These are phyloP conservation scores for Torulaspora microellipsoides DNA, from an alignment of 805 yeast species.

Conservation along the genomic window DNA sequence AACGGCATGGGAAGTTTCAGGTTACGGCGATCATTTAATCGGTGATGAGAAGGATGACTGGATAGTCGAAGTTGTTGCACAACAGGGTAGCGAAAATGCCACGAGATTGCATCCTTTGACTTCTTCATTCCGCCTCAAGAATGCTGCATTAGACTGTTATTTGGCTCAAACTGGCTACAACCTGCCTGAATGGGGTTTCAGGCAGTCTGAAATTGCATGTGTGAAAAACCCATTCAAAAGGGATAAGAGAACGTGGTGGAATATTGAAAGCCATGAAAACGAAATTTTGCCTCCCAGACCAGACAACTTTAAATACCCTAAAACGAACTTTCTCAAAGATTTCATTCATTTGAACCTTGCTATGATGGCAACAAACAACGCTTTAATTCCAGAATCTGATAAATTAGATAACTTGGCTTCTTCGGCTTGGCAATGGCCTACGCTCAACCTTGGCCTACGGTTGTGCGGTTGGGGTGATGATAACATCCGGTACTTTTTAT, in stretches of 20 bases:
- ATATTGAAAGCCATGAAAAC: constrained; percentile 67
- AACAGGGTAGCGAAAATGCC: constrained; percentile 48
- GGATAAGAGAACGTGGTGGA: constrained; percentile 90
- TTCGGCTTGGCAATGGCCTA: constrained; percentile 87
- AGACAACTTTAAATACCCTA: constrained; percentile 47
- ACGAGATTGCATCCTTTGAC: constrained; percentile 67
- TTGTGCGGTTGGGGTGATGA: constrained; percentile 72
- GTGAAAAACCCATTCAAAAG: constrained; percentile 55
- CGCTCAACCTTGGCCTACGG: constrained; percentile 68
- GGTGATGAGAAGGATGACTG: constrained; percentile 88
- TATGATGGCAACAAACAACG: constrained; percentile 92
- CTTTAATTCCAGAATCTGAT: constrained; percentile 71
- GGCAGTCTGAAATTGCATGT: constrained; percentile 78
- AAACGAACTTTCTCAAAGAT: constrained; percentile 71
- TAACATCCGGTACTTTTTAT: constrained; percentile 57
- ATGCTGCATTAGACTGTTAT: constrained; percentile 64
- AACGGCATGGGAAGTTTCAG: constrained; percentile 73
- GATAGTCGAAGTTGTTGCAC: constrained; percentile 77
- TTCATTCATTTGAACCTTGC: constrained; percentile 73
- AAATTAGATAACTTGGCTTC: constrained; percentile 70
- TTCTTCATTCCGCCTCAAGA: constrained; percentile 63
- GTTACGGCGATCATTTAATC: constrained; percentile 67
- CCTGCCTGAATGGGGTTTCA: constrained; percentile 80
- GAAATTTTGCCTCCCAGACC: constrained; percentile 53
- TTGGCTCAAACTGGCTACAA: constrained; percentile 66